A percentile compares a stretch with the other conserved stretches of the same genome.
These are phyloP conservation scores for Moesziomyces antarcticus DNA, from an alignment of 1,284 basidiomycete species.

Conservation along the genomic window DNA sequence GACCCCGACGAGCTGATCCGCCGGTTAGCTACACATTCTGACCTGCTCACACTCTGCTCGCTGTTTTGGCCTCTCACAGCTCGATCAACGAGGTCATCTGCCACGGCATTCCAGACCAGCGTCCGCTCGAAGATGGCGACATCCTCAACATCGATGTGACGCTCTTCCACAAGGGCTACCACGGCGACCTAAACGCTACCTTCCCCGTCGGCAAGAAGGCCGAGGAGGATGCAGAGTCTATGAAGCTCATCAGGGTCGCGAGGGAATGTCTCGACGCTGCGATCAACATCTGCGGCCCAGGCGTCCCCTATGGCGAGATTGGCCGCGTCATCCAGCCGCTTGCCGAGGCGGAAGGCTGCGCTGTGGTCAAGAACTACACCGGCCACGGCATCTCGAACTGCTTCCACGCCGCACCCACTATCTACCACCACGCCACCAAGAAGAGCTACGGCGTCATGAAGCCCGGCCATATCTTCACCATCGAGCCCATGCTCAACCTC, in stretches of 20 bases:
- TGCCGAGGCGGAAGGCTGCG: constrained; percentile 70
- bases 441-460: constrained; percentile 66
- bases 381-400: constrained; percentile 87
- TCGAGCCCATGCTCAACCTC: constrained; percentile 67
- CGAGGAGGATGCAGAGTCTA: constrained; percentile 47
- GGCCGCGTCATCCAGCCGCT: constrained; percentile 78
- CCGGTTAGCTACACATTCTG: background rate
- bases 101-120: constrained; percentile 74
- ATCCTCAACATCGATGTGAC: constrained; percentile 71
- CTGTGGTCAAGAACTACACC: constrained; percentile 79
- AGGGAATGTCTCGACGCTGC: constrained; percentile 77
- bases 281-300: constrained; percentile 81
- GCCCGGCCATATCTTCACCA: constrained; percentile 63
- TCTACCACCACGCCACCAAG: constrained; percentile 75
- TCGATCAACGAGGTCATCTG: constrained; percentile 97
- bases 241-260: constrained; percentile 62
- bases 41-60: background rate
- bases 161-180: constrained; percentile 71
- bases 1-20: background rate
- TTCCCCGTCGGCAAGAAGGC: constrained; percentile 63
- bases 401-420: constrained; percentile 87
- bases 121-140: constrained; percentile 57
- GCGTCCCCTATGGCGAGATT: constrained; percentile 78
- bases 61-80: background rate
- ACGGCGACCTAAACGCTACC: constrained; percentile 66